Conservation (phyloP, 2,329 filamentous ascomycete genomes). For the Penicillium paneum region DNA sequence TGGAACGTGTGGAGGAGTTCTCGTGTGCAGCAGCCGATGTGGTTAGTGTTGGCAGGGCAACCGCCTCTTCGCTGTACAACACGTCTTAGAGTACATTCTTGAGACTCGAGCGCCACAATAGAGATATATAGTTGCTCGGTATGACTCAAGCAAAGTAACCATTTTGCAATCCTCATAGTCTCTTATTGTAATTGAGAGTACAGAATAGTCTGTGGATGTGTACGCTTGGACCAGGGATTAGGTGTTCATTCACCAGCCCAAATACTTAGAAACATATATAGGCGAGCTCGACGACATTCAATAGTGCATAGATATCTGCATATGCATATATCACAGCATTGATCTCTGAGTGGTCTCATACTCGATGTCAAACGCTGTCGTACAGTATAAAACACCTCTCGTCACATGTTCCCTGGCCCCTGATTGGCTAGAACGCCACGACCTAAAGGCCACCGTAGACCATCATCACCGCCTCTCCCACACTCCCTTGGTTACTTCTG, state of each 20-base stretch:
- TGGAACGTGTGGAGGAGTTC: constrained; percentile 19
- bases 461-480: constrained; percentile 30
- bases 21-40: constrained; percentile 9
- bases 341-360: not conserved
- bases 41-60: constrained; percentile 24
- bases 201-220: not conserved
- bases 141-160: not conserved
- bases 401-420: constrained; percentile 18
- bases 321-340: not conserved
- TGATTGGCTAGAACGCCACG: constrained; percentile 37
- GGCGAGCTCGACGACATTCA: not conserved
- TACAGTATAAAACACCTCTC: not conserved
- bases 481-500: constrained; percentile 9
- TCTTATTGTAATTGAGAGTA: not conserved
- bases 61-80: not conserved
- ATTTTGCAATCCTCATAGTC: not conserved
- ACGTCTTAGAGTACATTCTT: not conserved
- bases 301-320: not conserved
- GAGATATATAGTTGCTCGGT: not conserved
- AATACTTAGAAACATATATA: not conserved
- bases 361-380: not conserved
- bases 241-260: not conserved
- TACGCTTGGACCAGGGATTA: not conserved
- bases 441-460: constrained; percentile 40
- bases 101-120: not conserved